phyloP scores from a whole-genome alignment of 1,139 yeast genomes.

The Kurtzmaniella natalensis region DNA sequence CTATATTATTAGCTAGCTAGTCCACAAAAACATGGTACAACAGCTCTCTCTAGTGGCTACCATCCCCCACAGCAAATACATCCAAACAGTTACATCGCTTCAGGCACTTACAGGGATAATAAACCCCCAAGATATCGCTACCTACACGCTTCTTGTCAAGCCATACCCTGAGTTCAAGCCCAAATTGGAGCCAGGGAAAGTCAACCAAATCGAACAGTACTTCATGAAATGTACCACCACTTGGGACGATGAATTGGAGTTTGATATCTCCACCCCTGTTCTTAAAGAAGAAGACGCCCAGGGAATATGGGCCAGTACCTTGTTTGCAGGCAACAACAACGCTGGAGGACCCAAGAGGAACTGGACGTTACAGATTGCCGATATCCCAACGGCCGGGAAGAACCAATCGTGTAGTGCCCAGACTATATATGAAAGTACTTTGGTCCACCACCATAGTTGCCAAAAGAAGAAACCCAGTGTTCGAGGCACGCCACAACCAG shows the following conservation, averaged over 20 bases:
- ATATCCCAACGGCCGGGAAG: conserved; percentile 88
- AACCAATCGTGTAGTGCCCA: conserved; percentile 58
- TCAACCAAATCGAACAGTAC: conserved; percentile 47
- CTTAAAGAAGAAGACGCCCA: conserved; percentile 14
- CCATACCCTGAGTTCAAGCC: conserved; percentile 44
- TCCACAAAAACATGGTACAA: conserved; percentile 32
- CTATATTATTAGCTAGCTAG: background rate
- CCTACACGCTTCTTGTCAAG: conserved; percentile 40
- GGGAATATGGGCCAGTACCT: conserved; percentile 21
- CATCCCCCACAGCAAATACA: conserved; percentile 38
- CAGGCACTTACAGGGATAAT: conserved; percentile 42
- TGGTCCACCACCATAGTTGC: conserved; percentile 46
- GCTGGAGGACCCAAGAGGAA: conserved; percentile 16
- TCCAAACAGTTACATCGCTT: conserved; percentile 41
- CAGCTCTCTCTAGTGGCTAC: conserved; percentile 40
- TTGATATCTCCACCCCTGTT: conserved; percentile 28
- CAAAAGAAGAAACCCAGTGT: too few species aligned
- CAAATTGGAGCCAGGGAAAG: conserved; percentile 46
- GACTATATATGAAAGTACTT: conserved; percentile 63
- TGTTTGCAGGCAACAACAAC: conserved; percentile 28
- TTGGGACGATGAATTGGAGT: conserved; percentile 28
- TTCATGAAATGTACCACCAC: conserved; percentile 42
- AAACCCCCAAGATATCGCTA: conserved; percentile 37
- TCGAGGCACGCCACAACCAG: too few species aligned
- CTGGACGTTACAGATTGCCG: conserved; percentile 71